Base-by-base conservation (phyloP, 176 grass and related monocot genomes). In the Avena insularis region DNA sequence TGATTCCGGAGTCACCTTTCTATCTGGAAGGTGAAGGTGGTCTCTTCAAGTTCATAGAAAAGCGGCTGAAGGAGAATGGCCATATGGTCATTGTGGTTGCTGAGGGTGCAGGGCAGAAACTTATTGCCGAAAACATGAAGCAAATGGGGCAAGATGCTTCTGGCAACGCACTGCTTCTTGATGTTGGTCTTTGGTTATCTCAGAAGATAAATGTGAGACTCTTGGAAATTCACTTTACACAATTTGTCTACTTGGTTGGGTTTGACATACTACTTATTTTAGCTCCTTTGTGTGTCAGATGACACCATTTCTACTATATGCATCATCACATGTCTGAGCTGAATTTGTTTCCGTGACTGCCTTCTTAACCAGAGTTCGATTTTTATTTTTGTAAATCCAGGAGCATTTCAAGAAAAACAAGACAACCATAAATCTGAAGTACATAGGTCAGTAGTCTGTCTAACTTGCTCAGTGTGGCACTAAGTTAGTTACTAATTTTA, bases 51-150 rank as follows among this genome's bases (percentile, higher is more conserved):
- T 94, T 91, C 67, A 88, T 96, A 51, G 97, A 98, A 65, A 98
- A 91, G 68, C 90, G 94, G 21, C 87, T 98, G 72, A 96, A 98
- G 88, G 97, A 98, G 11, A 90, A 87, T 17, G 94, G 94, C 19
- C 97, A 98, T 87, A 98, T 98, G 97, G 97, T 98, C 79, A 96
- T 98, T 77, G 94, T 98, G 62, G 90, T 98, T 86, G 97, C 97
- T 69, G 97, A 98, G 90, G 97, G 97, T 86, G 97, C 97, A 43
- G 94, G 97, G 57, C 97, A 99, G 84, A 90, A 96, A 75, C 79
- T 99, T 83, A 96, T 99, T 65, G 83, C 83, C 6, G 85, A 99
- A 94, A 92, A 88, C 29, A 90, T 96, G 90, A 88, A 87, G 27
- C 82, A 86, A 65, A 94, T 86, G 79, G 89, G 86, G 64, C 59